Evolutionary conservation across 257 asterid genomes (phyloP).

Genomic region (Fraxinus excelsior): DNA sequence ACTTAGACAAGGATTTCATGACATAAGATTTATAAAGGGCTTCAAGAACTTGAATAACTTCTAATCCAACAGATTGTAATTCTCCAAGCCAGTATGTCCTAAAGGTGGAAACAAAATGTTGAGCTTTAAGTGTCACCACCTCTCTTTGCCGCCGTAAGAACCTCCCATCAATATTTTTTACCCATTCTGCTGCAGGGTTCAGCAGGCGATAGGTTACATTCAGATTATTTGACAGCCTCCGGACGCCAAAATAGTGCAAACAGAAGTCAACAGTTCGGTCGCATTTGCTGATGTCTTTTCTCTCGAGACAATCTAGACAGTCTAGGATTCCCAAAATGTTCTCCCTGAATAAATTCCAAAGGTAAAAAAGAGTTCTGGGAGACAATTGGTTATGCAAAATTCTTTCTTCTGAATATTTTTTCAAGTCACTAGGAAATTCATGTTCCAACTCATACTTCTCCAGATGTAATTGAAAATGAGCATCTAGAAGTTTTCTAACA

Average conservation of each 20-base stretch:
- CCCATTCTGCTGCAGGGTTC: slow-evolving; percentile 61
- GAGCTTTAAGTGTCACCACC: slow-evolving; percentile 32
- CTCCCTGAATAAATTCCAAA: slow-evolving; percentile 51
- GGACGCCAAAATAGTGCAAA: slow-evolving; percentile 55
- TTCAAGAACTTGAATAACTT: slow-evolving; percentile 45
- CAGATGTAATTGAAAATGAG: slow-evolving; percentile 32
- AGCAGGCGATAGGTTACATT: slow-evolving; percentile 32
- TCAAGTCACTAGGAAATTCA: slow-evolving; percentile 23
- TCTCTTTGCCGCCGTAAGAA: slow-evolving; percentile 28
- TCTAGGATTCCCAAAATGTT: slow-evolving; percentile 28
- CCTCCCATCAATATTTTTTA: slow-evolving; percentile 28
- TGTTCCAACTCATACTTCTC: slow-evolving; percentile 39
- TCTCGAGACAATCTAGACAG: no score
- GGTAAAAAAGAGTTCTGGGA: slow-evolving; percentile 39
- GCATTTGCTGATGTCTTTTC: slow-evolving; percentile 1
- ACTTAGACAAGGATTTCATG: slow-evolving; percentile 9
- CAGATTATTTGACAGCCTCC: slow-evolving; percentile 21
- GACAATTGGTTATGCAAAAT: slow-evolving; percentile 37
- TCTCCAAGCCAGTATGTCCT: slow-evolving; percentile 43
- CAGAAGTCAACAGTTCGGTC: slow-evolving; percentile 33
- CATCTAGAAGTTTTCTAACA: slow-evolving; percentile 45
- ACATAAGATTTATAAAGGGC: slow-evolving; percentile 23
- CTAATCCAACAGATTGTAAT: slow-evolving; percentile 39
- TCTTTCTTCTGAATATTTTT: slow-evolving; percentile 29
- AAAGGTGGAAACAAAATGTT: slow-evolving; percentile 46